Percentiles rank a stretch among this genome's conserved stretches.
Evolutionary conservation across 225 moss, liverwort and hornwort genomes (phyloP).

Genomic region (Polytrichum formosum): DNA sequence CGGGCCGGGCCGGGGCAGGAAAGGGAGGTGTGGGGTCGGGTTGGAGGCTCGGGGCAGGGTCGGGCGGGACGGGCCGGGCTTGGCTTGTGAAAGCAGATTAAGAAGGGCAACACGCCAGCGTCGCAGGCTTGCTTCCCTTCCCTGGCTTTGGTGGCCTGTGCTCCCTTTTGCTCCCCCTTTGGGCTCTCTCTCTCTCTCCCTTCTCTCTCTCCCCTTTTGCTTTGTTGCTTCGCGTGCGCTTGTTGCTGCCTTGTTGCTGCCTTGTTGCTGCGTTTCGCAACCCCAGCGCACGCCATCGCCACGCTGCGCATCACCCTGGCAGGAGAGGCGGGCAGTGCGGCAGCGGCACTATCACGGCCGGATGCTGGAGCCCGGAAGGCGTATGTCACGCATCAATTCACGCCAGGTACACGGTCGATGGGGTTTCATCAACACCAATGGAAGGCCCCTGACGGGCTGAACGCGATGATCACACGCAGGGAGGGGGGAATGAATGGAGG

Average conservation of each 20-base stretch:
- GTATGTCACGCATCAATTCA: constrained; percentile 48
- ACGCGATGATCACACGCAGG: too few species aligned
- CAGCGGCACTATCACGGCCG: constrained; percentile 3
- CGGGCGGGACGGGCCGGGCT: background rate
- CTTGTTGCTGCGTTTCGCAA: background rate
- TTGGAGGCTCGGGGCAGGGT: too few species aligned
- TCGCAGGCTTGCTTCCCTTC: constrained; percentile 2
- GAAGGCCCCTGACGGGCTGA: too few species aligned
- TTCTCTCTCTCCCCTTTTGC: background rate
- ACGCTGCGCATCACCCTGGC: background rate
- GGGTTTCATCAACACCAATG: too few species aligned
- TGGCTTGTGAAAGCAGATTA: constrained; percentile 27
- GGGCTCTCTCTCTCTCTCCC: too few species aligned
- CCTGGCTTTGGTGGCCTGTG: background rate
- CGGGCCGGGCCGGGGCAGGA: too few species aligned
- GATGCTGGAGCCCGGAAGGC: constrained; percentile 38
- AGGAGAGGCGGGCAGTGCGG: background rate
- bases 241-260: too few species aligned
- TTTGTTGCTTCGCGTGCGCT: too few species aligned
- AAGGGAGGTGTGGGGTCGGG: too few species aligned
- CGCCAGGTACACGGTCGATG: constrained; percentile 25
- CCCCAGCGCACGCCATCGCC: background rate
- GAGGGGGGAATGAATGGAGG: too few species aligned
- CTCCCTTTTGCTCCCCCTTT: too few species aligned
- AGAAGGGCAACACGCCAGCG: constrained; percentile 15